Conservation (phyloP, 441 rosid species). For the Croton setiger region DNA sequence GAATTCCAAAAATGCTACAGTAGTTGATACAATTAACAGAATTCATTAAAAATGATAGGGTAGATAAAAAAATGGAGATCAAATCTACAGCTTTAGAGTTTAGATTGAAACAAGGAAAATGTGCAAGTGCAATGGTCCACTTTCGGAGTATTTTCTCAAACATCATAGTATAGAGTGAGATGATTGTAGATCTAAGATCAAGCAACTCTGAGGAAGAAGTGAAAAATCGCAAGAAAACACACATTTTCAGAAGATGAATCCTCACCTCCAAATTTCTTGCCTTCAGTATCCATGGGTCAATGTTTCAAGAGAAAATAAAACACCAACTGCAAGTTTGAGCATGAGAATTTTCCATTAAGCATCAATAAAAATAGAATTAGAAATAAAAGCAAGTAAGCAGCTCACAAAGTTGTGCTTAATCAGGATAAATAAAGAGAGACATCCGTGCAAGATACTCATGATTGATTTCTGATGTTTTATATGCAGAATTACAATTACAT, state of each 20-base stretch:
- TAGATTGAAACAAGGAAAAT: background rate
- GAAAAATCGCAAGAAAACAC: background rate
- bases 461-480: background rate
- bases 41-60: no score
- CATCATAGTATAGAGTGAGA: no score
- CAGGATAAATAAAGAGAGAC: background rate
- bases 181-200: slow-evolving; percentile 1
- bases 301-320: slow-evolving; percentile 22
- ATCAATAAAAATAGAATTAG: slow-evolving; percentile 2
- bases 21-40: background rate
- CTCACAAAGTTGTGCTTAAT: background rate
- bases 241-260: slow-evolving; percentile 7
- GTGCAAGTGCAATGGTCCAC: background rate
- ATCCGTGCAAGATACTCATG: background rate
- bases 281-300: slow-evolving; percentile 57
- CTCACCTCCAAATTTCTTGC: slow-evolving; percentile 64
- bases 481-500: background rate
- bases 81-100: background rate
- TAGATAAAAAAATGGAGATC: background rate
- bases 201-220: background rate
- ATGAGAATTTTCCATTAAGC: background rate
- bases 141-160: no score
- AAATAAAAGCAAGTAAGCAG: background rate
- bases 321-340: slow-evolving; percentile 33
- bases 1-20: background rate